Evolutionary conservation across 352 stramenopile genomes (phyloP).

Genomic region (Pythium myriotylum): DNA sequence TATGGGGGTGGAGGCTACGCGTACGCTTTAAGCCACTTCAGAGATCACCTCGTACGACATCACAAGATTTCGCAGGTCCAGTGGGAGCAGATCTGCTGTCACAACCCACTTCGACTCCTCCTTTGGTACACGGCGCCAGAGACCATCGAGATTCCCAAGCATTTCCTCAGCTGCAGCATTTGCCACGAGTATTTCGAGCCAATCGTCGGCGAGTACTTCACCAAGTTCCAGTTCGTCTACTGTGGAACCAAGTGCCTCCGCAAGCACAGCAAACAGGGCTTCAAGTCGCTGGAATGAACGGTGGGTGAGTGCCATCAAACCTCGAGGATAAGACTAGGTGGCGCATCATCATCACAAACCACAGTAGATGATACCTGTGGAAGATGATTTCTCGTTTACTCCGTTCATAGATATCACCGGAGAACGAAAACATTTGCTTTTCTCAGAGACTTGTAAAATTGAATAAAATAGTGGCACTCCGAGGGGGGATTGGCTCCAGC

Average conservation of each 20-base stretch:
- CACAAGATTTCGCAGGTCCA: conserved; percentile 39
- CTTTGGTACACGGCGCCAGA: conserved; percentile 65
- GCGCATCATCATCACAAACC: not conserved
- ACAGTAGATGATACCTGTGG: not conserved
- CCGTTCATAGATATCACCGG: no score
- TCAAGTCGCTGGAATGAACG: conserved; percentile 30
- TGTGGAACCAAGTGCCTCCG: conserved; percentile 84
- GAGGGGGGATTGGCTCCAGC: conserved; percentile 5
- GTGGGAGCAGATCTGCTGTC: conserved; percentile 44
- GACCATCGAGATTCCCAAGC: conserved; percentile 59
- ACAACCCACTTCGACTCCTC: conserved; percentile 53
- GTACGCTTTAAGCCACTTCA: conserved; percentile 60
- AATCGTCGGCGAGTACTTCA: conserved; percentile 86
- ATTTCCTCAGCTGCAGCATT: conserved; percentile 78
- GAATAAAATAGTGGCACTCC: conserved; percentile 12
- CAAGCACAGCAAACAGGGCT: conserved; percentile 66
- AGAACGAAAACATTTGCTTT: conserved; percentile 14
- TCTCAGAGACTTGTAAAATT: conserved; percentile 8
- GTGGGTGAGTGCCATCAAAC: not conserved
- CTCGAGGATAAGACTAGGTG: not conserved
- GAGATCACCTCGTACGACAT: conserved; percentile 32
- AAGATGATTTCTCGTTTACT: no score
- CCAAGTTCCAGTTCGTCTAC: conserved; percentile 84
- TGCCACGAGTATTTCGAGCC: conserved; percentile 76
- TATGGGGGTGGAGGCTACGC: conserved; percentile 73